Conservation (phyloP, 768 basidiomycete species). For the Leccinum broughii region DNA sequence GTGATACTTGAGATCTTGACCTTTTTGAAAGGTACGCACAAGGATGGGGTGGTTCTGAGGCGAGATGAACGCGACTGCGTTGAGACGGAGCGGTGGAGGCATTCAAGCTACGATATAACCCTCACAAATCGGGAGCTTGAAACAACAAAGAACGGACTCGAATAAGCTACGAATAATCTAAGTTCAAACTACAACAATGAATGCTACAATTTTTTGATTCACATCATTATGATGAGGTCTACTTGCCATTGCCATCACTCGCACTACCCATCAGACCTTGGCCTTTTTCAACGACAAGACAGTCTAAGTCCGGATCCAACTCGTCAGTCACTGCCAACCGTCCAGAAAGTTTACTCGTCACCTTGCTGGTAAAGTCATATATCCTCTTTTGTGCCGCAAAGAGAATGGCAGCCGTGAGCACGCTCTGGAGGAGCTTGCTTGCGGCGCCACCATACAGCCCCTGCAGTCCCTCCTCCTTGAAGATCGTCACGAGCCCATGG, state of each 20-base stretch:
- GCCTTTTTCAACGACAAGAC: conserved; percentile 14
- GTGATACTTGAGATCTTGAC: conserved; percentile 77
- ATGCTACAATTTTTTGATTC: not conserved
- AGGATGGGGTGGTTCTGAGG: conserved; percentile 79
- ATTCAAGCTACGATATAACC: conserved; percentile 34
- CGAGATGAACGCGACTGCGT: conserved; percentile 85
- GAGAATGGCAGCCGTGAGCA: conserved; percentile 90
- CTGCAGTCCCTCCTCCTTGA: conserved; percentile 74
- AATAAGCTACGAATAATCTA: not conserved
- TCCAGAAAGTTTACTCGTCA: conserved; percentile 9
- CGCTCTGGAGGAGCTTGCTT: conserved; percentile 89
- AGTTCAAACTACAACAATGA: not conserved
- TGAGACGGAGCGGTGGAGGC: conserved; percentile 68
- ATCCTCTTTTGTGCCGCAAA: conserved; percentile 87
- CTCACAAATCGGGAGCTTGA: not conserved
- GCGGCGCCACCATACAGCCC: conserved; percentile 87
- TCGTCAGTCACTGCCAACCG: conserved; percentile 2
- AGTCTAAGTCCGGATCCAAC: conserved; percentile 9
- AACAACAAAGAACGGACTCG: not conserved
- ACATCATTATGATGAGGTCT: not conserved
- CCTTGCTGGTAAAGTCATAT: conserved; percentile 67
- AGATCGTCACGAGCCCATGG: conserved; percentile 75
- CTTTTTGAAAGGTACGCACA: conserved; percentile 66
- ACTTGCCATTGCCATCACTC: not conserved
- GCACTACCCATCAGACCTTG: not conserved